These are phyloP conservation scores for Colletotrichum sp. DNA, from an alignment of 2,329 filamentous ascomycete genomes.

Conservation along the genomic window DNA sequence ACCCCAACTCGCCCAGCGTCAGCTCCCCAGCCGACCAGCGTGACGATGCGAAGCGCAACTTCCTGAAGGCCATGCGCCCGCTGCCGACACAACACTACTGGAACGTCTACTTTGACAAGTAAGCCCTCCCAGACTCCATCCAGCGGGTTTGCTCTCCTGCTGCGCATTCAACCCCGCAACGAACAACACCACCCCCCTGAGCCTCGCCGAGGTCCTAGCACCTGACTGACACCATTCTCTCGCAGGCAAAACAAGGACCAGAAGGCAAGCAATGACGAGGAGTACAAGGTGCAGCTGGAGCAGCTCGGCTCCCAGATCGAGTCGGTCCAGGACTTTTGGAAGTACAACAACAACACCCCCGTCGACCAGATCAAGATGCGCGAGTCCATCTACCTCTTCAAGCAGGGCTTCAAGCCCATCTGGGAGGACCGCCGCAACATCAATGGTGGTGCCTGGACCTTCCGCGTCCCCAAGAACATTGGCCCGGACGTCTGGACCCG, in stretches of 20 bases:
- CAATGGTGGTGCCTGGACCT: slow-evolving; percentile 88
- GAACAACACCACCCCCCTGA: background rate
- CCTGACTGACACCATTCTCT: background rate
- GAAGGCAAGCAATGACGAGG: slow-evolving; percentile 37
- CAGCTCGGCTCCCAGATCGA: slow-evolving; percentile 71
- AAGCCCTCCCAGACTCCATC: slow-evolving; percentile 22
- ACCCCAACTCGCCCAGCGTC: slow-evolving; percentile 63
- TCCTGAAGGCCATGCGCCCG: slow-evolving; percentile 74
- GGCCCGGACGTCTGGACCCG: slow-evolving; percentile 81
- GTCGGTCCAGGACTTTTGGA: slow-evolving; percentile 85
- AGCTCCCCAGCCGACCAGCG: slow-evolving; percentile 75
- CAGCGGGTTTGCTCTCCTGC: background rate
- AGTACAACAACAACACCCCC: slow-evolving; percentile 81
- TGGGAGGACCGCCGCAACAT: slow-evolving; percentile 90
- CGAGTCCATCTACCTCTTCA: slow-evolving; percentile 81
- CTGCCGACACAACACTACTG: slow-evolving; percentile 83
- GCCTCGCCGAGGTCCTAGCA: background rate
- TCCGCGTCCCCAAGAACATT: slow-evolving; percentile 80
- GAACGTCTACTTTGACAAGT: slow-evolving; percentile 73
- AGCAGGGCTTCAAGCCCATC: slow-evolving; percentile 75
- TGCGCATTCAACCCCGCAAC: background rate
- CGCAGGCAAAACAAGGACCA: slow-evolving; percentile 50
- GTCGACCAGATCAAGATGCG: slow-evolving; percentile 78
- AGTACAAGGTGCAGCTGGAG: slow-evolving; percentile 62
- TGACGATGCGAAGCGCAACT: slow-evolving; percentile 83